phyloP scores from a whole-genome alignment of 2,329 filamentous ascomycete species.

The Blastomyces gilchristii region DNA sequence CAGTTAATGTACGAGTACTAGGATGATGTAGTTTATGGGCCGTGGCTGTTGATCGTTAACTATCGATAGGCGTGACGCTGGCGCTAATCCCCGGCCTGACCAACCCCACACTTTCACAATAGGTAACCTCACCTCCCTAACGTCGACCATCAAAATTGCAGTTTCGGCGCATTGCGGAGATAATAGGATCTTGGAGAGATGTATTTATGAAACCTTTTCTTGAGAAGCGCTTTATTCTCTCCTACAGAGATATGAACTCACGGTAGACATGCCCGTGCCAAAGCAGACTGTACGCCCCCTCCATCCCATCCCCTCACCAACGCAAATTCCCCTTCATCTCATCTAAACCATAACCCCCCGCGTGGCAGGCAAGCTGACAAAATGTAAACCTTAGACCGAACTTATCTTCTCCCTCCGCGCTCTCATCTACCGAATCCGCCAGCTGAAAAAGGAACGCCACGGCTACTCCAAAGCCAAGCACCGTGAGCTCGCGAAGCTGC shows the following conservation, averaged over 20 bases:
- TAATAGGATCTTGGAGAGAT: not conserved
- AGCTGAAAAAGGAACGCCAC: conserved; percentile 18
- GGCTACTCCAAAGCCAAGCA: conserved; percentile 18
- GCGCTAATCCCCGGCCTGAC: too few relatives aligned
- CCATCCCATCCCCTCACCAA: not conserved
- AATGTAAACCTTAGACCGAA: conserved; percentile 11
- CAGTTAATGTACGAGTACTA: too few relatives aligned
- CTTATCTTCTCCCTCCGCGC: conserved; percentile 17
- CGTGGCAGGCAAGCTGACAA: not conserved
- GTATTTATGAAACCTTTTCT: not conserved
- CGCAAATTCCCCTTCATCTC: not conserved
- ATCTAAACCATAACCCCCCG: not conserved
- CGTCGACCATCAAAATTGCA: not conserved
- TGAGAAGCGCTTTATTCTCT: not conserved
- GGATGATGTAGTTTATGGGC: too few relatives aligned
- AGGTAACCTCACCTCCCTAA: not conserved
- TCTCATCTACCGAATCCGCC: conserved; percentile 17
- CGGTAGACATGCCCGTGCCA: conserved; percentile 13
- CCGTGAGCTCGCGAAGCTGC: conserved; percentile 18
- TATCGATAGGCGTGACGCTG: too few relatives aligned
- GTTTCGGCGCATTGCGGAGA: not conserved
- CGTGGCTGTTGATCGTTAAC: too few relatives aligned
- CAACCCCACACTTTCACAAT: too few relatives aligned
- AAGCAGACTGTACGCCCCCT: conserved; percentile 16
- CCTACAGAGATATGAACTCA: not conserved